These are phyloP conservation scores for Xylaria sp. DNA, from an alignment of 2,329 filamentous ascomycete species.

Conservation along the genomic window DNA sequence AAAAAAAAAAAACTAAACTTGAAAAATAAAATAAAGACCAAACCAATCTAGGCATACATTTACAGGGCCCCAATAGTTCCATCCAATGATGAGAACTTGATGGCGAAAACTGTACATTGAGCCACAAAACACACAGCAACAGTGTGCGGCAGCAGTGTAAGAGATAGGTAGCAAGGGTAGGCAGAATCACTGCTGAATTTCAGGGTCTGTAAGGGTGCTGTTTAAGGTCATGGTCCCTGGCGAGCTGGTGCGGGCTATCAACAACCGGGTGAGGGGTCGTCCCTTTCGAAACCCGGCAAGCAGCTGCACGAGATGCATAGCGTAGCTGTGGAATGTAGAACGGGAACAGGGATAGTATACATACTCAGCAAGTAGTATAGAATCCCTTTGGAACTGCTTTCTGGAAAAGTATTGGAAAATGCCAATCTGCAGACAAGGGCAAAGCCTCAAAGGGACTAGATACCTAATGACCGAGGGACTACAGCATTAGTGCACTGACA, in stretches of 20 bases:
- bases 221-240: constrained; percentile 3
- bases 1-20: neutral
- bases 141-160: neutral
- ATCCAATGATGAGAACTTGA: neutral
- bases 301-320: constrained; percentile 31
- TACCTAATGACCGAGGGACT: neutral
- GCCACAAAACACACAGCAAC: neutral
- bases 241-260: constrained; percentile 2
- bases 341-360: constrained; percentile 25
- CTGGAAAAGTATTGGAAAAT: constrained; percentile 27
- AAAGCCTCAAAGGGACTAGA: constrained; percentile 1
- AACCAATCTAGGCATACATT: neutral
- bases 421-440: neutral
- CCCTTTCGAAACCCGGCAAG: constrained; percentile 31
- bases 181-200: constrained; percentile 12
- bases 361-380: no score
- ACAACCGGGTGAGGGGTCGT: constrained; percentile 28
- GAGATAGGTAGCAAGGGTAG: neutral
- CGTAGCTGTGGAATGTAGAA: constrained; percentile 12
- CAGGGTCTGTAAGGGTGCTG: constrained; percentile 22
- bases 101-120: constrained; percentile 4
- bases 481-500: no score
- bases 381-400: constrained; percentile 15
- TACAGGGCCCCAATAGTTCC: neutral
- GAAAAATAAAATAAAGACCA: neutral